These are phyloP conservation scores for Teunomyces panamensis DNA, from an alignment of 805 yeast species.

Conservation along the genomic window DNA sequence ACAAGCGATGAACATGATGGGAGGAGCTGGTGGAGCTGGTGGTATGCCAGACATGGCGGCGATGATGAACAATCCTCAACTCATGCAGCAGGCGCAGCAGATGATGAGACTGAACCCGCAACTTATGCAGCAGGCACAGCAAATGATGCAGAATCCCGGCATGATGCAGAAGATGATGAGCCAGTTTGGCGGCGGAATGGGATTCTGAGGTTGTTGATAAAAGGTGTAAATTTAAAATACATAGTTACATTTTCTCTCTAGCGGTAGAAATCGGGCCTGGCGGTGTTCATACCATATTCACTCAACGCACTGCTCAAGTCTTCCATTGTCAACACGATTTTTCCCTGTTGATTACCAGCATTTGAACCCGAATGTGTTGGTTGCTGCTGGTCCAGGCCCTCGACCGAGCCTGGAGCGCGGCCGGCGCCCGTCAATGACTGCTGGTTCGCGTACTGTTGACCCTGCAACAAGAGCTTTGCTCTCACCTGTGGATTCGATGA, in stretches of 20 bases:
- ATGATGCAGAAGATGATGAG: constrained; percentile 70
- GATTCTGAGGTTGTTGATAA: neutral
- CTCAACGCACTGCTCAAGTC: constrained; percentile 89
- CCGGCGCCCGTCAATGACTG: constrained; percentile 25
- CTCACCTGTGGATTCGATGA: constrained; percentile 83
- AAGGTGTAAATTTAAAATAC: neutral
- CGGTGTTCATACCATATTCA: constrained; percentile 87
- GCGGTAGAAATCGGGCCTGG: constrained; percentile 92
- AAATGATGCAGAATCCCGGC: constrained; percentile 55
- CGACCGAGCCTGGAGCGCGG: constrained; percentile 21
- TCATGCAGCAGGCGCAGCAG: constrained; percentile 47
- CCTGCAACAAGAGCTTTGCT: constrained; percentile 72
- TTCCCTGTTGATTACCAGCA: constrained; percentile 59
- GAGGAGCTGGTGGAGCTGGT: constrained; percentile 43
- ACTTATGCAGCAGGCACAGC: constrained; percentile 44
- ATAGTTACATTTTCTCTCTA: constrained; percentile 22
- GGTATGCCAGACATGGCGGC: constrained; percentile 53
- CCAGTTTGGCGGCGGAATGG: constrained; percentile 53
- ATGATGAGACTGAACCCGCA: constrained; percentile 45
- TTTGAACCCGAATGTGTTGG: constrained; percentile 34
- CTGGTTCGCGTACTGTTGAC: constrained; percentile 50
- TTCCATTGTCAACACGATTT: constrained; percentile 86
- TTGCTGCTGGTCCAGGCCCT: constrained; percentile 36
- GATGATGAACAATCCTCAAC: constrained; percentile 55
- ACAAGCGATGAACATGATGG: constrained; percentile 63